Conservation (phyloP, 2,329 filamentous ascomycete species). For the Pseudocercospora crystallina region DNA sequence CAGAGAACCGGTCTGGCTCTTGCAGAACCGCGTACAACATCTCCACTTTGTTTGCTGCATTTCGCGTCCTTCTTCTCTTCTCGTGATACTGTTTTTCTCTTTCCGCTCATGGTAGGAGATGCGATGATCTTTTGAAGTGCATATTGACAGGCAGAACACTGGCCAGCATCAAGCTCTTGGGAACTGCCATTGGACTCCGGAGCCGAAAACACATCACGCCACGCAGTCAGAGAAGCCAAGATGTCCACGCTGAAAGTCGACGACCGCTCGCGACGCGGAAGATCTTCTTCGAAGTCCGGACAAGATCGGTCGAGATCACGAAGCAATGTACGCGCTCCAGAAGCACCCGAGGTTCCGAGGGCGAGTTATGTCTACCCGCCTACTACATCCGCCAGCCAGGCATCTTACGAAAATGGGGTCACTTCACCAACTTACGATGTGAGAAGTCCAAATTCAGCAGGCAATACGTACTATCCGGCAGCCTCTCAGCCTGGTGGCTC, state of each 20-base stretch:
- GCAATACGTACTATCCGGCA: constrained; percentile 17
- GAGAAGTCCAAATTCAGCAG: constrained; percentile 36
- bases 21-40: not conserved
- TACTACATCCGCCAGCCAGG: constrained; percentile 21
- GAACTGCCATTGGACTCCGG: constrained; percentile 4
- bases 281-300: constrained; percentile 43
- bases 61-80: no score
- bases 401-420: constrained; percentile 21
- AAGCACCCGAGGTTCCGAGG: constrained; percentile 29
- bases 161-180: not conserved
- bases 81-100: no score
- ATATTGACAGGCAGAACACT: not conserved
- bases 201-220: not conserved
- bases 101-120: no score
- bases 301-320: constrained; percentile 39
- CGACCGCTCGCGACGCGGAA: constrained; percentile 41
- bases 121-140: no score
- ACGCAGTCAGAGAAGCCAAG: constrained; percentile 3
- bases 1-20: no score
- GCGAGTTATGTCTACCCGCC: constrained; percentile 24
- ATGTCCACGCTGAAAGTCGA: constrained; percentile 39
- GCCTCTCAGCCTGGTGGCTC: constrained; percentile 5
- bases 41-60: no score
- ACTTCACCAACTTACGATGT: constrained; percentile 40
- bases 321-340: constrained; percentile 39